A percentile compares a stretch with the other conserved stretches of the same genome.
Evolutionary conservation across 306 rosid genomes (phyloP).

Genomic region (Lithocarpus polystachyus): DNA sequence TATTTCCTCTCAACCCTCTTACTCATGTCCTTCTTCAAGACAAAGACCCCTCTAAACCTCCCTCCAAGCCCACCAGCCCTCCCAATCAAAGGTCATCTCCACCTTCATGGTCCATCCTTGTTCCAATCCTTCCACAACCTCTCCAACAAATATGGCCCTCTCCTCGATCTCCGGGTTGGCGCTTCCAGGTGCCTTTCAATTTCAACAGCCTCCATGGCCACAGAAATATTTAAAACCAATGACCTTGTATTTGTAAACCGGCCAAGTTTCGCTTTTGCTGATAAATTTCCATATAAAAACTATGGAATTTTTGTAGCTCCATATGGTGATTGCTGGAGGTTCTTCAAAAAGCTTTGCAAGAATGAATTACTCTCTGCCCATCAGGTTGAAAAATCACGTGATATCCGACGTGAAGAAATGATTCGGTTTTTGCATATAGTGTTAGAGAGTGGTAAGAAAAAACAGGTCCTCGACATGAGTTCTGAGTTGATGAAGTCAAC

Average conservation of each 20-base stretch:
- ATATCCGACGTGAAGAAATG: background rate
- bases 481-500: constrained; percentile 45
- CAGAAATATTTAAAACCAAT: constrained; percentile 43
- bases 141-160: constrained; percentile 40
- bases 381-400: background rate
- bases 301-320: constrained; percentile 40
- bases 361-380: constrained; percentile 23
- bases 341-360: constrained; percentile 44
- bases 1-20: too few species aligned
- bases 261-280: constrained; percentile 37
- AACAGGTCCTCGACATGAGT: constrained; percentile 29
- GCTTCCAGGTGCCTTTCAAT: constrained; percentile 32
- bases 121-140: constrained; percentile 35
- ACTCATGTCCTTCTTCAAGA: too few species aligned
- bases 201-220: constrained; percentile 33
- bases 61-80: constrained; percentile 39
- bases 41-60: background rate
- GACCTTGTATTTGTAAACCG: constrained; percentile 36
- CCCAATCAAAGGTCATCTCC: constrained; percentile 47
- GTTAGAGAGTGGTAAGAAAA: constrained; percentile 6
- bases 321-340: constrained; percentile 44
- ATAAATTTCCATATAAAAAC: constrained; percentile 29
- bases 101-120: constrained; percentile 31
- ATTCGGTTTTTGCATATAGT: constrained; percentile 6
- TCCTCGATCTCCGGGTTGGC: constrained; percentile 38